phyloP scores from a whole-genome alignment of 768 basidiomycete species.

The Favolaschia claudopus region DNA sequence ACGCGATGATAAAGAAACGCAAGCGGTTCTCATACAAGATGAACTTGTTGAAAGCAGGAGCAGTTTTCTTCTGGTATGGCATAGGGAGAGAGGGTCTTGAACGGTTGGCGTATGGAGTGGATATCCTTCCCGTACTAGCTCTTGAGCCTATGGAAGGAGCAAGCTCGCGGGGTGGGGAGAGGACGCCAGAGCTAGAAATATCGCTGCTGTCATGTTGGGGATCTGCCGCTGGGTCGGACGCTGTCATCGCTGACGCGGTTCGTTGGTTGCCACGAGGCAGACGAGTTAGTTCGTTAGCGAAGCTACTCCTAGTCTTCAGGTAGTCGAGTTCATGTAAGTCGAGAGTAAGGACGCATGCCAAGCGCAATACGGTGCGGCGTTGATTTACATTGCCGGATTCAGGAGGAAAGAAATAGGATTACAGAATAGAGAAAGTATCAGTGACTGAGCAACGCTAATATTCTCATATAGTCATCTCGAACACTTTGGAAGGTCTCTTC shows the following conservation, averaged over 20 bases:
- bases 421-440: not conserved
- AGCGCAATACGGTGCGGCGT: no score
- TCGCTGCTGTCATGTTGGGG: constrained; percentile 14
- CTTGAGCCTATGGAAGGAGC: constrained; percentile 26
- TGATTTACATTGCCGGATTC: not conserved
- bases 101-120: constrained; percentile 5
- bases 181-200: constrained; percentile 2
- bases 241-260: no score
- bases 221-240: not conserved
- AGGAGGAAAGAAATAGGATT: not conserved
- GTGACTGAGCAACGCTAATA: constrained; percentile 63
- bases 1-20: constrained; percentile 92
- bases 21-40: constrained; percentile 92
- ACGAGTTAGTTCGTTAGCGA: no score
- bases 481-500: constrained; percentile 94
- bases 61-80: constrained; percentile 14
- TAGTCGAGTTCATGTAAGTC: no score
- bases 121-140: constrained; percentile 11
- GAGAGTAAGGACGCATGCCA: no score
- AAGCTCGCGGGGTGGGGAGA: constrained; percentile 6
- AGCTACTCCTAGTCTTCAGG: no score
- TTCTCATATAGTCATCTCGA: constrained; percentile 82
- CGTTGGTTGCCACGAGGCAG: no score
- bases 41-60: constrained; percentile 77
- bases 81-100: constrained; percentile 21